Evolutionary conservation across 2,329 filamentous ascomycete genomes (phyloP).

Genomic region (Stemphylium vesicarium): DNA sequence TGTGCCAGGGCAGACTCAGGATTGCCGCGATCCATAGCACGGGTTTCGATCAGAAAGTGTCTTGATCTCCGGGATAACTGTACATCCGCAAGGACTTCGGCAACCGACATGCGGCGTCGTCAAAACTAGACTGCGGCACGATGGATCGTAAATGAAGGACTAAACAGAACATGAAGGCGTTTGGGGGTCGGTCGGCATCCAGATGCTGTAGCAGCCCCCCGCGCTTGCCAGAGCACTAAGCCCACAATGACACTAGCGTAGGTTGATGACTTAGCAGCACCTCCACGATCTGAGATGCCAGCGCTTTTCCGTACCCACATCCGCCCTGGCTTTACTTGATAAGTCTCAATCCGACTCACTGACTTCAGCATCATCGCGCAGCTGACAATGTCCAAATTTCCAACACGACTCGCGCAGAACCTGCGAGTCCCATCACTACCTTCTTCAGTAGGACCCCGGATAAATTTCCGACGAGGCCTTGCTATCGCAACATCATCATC

Average conservation of each 20-base stretch:
- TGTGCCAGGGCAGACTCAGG: too few species aligned
- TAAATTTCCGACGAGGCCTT: slow-evolving; percentile 3
- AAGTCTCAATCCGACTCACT: not conserved
- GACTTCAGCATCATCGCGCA: not conserved
- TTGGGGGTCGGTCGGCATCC: not conserved
- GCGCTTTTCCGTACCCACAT: not conserved
- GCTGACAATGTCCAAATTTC: not conserved
- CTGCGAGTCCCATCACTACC: not conserved
- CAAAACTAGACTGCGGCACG: not conserved
- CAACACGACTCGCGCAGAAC: not conserved
- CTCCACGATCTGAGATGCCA: not conserved
- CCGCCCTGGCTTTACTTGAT: not conserved
- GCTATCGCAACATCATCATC: not conserved
- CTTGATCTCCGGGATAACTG: too few species aligned
- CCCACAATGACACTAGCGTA: not conserved
- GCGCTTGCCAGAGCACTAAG: not conserved
- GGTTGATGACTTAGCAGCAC: not conserved
- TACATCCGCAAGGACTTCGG: not conserved
- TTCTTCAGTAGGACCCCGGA: not conserved
- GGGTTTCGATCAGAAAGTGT: too few species aligned
- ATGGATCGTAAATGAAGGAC: too few species aligned
- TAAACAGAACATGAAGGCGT: not conserved
- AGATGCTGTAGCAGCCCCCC: not conserved
- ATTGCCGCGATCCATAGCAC: too few species aligned
- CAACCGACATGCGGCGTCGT: not conserved